Evolutionary conservation across 495 filamentous ascomycete species (phyloP).

Genomic region (Daldinia decipiens): DNA sequence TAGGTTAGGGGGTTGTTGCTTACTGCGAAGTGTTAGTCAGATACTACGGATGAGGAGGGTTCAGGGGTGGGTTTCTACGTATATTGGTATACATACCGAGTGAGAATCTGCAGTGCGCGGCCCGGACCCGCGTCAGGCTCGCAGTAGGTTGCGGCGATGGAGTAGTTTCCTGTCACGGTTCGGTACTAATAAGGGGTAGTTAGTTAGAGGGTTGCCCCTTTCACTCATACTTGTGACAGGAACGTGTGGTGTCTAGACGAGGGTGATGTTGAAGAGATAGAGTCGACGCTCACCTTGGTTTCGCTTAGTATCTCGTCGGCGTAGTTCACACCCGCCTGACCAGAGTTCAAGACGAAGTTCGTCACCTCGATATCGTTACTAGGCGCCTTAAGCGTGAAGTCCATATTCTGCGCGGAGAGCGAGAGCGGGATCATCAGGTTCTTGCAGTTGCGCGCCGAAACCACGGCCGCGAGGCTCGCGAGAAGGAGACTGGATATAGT

Average conservation of each 20-base stretch:
- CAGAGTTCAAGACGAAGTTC: not conserved
- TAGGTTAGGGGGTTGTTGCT: not conserved
- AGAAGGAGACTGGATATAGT: not conserved
- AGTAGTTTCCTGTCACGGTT: conserved; percentile 51
- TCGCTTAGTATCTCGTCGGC: conserved; percentile 3
- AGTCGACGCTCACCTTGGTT: not conserved
- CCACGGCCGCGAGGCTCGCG: conserved; percentile 24
- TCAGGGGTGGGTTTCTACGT: not conserved
- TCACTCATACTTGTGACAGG: not conserved
- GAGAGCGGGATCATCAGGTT: conserved; percentile 53
- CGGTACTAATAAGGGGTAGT: not conserved
- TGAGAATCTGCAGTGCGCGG: conserved; percentile 64
- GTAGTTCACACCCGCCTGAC: not conserved
- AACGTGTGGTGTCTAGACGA: not conserved
- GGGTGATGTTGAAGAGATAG: not conserved
- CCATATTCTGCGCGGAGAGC: conserved; percentile 49
- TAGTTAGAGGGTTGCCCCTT: not conserved
- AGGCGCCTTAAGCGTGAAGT: not conserved
- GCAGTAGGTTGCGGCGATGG: conserved; percentile 62
- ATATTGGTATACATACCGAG: conserved; percentile 44
- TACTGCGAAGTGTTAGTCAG: not conserved
- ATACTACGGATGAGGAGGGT: not conserved
- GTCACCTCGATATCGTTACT: not conserved
- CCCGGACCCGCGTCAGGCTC: conserved; percentile 51
- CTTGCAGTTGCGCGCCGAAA: conserved; percentile 46